These are phyloP conservation scores for Jamesozyma lodderae DNA, from an alignment of 805 yeast species.

Conservation along the genomic window DNA sequence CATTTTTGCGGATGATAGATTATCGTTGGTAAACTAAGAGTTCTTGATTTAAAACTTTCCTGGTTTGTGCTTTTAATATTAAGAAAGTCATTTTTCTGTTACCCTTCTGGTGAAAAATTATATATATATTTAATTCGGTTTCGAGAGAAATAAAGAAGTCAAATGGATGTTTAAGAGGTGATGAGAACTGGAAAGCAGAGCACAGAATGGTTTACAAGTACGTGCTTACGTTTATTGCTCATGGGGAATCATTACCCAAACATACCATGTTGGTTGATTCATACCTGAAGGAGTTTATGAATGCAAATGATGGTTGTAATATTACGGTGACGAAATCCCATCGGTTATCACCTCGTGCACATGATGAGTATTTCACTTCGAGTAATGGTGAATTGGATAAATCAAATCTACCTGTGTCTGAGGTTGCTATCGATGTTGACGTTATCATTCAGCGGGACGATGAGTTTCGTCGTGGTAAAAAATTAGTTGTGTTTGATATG, in stretches of 20 bases:
- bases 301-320: not conserved
- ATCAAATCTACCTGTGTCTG: constrained; percentile 1
- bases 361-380: constrained; percentile 10
- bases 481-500: constrained; percentile 88
- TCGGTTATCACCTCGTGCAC: constrained; percentile 12
- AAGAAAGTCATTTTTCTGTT: too few species aligned
- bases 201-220: too few species aligned
- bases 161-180: too few species aligned
- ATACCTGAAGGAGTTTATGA: not conserved
- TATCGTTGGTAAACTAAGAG: too few species aligned
- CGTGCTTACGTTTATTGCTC: constrained; percentile 1
- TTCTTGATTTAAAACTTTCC: too few species aligned
- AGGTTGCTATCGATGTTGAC: constrained; percentile 19
- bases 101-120: too few species aligned
- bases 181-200: too few species aligned
- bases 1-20: too few species aligned
- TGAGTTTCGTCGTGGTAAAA: constrained; percentile 24
- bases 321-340: constrained; percentile 4
- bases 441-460: constrained; percentile 18
- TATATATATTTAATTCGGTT: too few species aligned
- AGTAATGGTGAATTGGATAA: not conserved
- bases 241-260: not conserved
- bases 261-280: not conserved
- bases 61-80: too few species aligned
- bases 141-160: too few species aligned